Conservation (phyloP, 768 basidiomycete species). For the Jaapia argillacea region DNA sequence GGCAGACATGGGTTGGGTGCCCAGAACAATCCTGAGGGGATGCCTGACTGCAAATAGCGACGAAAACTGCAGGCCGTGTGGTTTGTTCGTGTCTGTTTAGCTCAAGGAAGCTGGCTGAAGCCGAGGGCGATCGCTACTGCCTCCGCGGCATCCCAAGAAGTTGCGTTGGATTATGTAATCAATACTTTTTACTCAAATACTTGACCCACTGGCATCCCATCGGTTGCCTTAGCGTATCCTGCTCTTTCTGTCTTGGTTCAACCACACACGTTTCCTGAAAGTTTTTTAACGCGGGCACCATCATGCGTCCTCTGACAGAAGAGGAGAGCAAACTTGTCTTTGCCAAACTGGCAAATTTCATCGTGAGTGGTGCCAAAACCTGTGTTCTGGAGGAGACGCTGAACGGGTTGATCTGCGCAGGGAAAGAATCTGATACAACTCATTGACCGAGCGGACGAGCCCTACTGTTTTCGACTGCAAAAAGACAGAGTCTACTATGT, state of each 20-base stretch:
- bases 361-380: too few relatives aligned
- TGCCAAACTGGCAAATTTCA: constrained; percentile 94
- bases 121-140: too few relatives aligned
- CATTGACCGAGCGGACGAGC: constrained; percentile 89
- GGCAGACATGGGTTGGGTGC: constrained; percentile 33
- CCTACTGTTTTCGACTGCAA: constrained; percentile 92
- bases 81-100: not conserved
- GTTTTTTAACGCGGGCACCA: not conserved
- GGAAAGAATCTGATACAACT: constrained; percentile 95
- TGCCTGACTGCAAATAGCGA: too few relatives aligned
- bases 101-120: not conserved
- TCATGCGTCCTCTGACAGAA: constrained; percentile 92
- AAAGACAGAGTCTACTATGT: constrained; percentile 95
- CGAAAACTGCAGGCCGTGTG: too few relatives aligned
- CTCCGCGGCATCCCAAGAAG: too few relatives aligned
- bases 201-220: too few relatives aligned
- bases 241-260: too few relatives aligned
- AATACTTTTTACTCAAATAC: too few relatives aligned
- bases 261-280: too few relatives aligned
- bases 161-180: too few relatives aligned
- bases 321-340: constrained; percentile 96
- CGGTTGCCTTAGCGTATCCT: too few relatives aligned
- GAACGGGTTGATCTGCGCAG: constrained; percentile 32
- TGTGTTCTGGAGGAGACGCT: not conserved
- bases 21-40: too few relatives aligned